Percentiles rank a stretch among this genome's conserved stretches.
Evolutionary conservation across 1,139 yeast genomes (phyloP).

Genomic region (Suhomyces chickasaworum): DNA sequence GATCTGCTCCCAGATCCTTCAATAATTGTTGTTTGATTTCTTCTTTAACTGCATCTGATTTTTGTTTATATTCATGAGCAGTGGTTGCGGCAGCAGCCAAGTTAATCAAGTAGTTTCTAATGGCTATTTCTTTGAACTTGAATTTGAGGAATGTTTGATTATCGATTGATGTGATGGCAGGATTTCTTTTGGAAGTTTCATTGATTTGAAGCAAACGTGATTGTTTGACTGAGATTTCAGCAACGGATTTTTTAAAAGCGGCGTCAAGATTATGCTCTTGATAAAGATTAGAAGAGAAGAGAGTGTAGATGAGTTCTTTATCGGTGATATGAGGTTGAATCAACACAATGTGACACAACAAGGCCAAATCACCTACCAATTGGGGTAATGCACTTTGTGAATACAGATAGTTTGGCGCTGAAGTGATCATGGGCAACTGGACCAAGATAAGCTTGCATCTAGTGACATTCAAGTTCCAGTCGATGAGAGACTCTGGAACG

Average conservation of each 20-base stretch:
- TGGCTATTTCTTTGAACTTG: slow-evolving; percentile 48
- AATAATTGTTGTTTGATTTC: slow-evolving; percentile 20
- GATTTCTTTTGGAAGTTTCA: slow-evolving; percentile 25
- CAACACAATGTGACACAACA: slow-evolving; percentile 41
- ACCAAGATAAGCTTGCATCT: slow-evolving; percentile 46
- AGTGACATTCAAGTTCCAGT: slow-evolving; percentile 52
- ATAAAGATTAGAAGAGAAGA: slow-evolving; percentile 46
- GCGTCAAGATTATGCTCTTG: slow-evolving; percentile 50
- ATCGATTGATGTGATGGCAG: slow-evolving; percentile 32
- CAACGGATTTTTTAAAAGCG: slow-evolving; percentile 50
- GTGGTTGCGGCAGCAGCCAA: slow-evolving; percentile 60
- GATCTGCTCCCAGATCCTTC: slow-evolving; percentile 17
- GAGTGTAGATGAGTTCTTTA: slow-evolving; percentile 44
- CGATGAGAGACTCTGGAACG: slow-evolving; percentile 43
- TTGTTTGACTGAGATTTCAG: slow-evolving; percentile 54
- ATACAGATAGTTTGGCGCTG: slow-evolving; percentile 41
- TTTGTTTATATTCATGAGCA: slow-evolving; percentile 50
- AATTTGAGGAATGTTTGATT: slow-evolving; percentile 36
- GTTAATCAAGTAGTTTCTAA: slow-evolving; percentile 52
- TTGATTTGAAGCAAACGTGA: slow-evolving; percentile 47
- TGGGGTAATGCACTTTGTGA: slow-evolving; percentile 40
- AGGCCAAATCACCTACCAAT: slow-evolving; percentile 48
- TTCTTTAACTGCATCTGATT: slow-evolving; percentile 37
- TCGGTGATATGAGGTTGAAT: slow-evolving; percentile 48
- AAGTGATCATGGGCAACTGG: slow-evolving; percentile 42